A percentile compares a stretch with the other conserved stretches of the same genome.
Evolutionary conservation across 2,329 filamentous ascomycete genomes (phyloP).

Genomic region (Ophiosphaerella narmari): DNA sequence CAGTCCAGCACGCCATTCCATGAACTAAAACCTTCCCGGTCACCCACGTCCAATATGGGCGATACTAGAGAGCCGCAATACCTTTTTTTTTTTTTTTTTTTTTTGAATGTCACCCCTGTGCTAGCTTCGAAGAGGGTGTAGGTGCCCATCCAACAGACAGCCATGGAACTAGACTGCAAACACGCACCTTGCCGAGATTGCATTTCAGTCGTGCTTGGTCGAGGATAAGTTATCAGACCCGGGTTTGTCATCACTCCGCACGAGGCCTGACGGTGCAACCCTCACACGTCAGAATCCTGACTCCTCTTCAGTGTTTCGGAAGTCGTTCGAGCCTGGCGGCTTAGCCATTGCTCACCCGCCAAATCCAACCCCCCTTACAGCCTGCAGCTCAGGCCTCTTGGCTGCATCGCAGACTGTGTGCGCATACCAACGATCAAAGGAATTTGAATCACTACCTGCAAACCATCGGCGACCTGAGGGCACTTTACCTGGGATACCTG

Average conservation of each 20-base stretch:
- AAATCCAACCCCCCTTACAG: slow-evolving; percentile 8
- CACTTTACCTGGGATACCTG: neutral
- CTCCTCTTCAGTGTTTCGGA: slow-evolving; percentile 4
- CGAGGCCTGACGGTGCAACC: neutral
- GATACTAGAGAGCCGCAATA: neutral
- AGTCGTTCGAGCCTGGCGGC: slow-evolving; percentile 11
- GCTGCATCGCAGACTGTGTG: neutral
- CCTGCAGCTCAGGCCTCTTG: neutral
- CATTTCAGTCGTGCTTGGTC: neutral
- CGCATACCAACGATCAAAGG: slow-evolving; percentile 6
- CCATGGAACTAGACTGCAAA: neutral
- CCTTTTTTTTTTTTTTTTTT: too few relatives aligned
- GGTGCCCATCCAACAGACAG: neutral
- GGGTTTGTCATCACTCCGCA: slow-evolving; percentile 3
- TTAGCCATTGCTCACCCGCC: slow-evolving; percentile 7
- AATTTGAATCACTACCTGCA: slow-evolving; percentile 7
- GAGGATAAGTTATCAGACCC: neutral
- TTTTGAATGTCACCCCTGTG: neutral
- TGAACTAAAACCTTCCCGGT: neutral
- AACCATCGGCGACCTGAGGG: slow-evolving; percentile 1
- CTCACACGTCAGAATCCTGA: slow-evolving; percentile 3
- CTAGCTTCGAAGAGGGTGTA: neutral
- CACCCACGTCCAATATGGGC: neutral
- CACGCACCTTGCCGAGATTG: slow-evolving; percentile 1
- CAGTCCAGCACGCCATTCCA: neutral